Conservation (phyloP, 2,329 filamentous ascomycete species). For the Beauveria australis region DNA sequence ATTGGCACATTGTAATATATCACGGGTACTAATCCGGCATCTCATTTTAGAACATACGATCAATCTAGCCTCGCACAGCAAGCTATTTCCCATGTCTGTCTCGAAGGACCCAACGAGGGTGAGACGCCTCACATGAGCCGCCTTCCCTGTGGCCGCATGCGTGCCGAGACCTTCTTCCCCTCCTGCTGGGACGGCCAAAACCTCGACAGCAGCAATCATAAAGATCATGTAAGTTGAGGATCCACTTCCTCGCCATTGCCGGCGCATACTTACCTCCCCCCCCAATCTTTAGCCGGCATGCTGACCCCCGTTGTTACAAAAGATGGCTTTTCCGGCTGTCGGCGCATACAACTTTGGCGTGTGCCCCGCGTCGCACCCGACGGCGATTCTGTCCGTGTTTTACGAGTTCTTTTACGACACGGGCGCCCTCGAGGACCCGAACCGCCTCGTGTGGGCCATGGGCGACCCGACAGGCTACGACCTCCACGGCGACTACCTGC, state of each 20-base stretch:
- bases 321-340: slow-evolving; percentile 22
- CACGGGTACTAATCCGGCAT: too few species aligned
- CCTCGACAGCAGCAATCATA: slow-evolving; percentile 45
- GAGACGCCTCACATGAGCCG: slow-evolving; percentile 44
- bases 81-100: slow-evolving; percentile 49
- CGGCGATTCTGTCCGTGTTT: slow-evolving; percentile 35
- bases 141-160: slow-evolving; percentile 42
- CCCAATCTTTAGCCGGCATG: too few species aligned
- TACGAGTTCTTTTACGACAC: slow-evolving; percentile 40
- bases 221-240: slow-evolving; percentile 37
- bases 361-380: slow-evolving; percentile 34
- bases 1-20: too few species aligned
- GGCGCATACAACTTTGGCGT: slow-evolving; percentile 22
- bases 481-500: slow-evolving; percentile 22
- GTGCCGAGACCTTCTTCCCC: slow-evolving; percentile 52
- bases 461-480: slow-evolving; percentile 23
- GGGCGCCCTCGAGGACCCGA: slow-evolving; percentile 19
- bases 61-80: slow-evolving; percentile 34
- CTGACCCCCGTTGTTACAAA: background rate
- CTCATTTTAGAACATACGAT: slow-evolving; percentile 30
- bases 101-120: slow-evolving; percentile 29
- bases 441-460: slow-evolving; percentile 20
- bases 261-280: background rate
- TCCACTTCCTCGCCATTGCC: background rate
- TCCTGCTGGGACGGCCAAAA: slow-evolving; percentile 56